These are phyloP conservation scores for Haematococcus lacustris DNA, from an alignment of 139 green algal species.

Conservation along the genomic window DNA sequence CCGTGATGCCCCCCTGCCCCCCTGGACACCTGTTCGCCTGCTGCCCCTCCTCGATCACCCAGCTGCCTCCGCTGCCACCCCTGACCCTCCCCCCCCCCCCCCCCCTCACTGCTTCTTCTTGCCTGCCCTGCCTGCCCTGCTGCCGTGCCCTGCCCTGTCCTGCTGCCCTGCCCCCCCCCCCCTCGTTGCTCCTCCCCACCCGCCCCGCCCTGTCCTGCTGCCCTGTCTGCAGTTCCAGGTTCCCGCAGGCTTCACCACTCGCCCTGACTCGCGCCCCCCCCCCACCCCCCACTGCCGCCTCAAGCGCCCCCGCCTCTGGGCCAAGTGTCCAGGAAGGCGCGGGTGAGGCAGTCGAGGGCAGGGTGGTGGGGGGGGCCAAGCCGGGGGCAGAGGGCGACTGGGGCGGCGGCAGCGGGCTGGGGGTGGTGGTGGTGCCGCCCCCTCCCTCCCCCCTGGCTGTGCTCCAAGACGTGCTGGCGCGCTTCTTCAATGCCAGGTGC, in stretches of 20 bases:
- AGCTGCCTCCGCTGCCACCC: not conserved
- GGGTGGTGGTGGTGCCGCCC: not conserved
- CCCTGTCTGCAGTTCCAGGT: constrained; percentile 20
- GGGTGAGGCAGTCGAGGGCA: not conserved
- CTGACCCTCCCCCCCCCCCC: not conserved
- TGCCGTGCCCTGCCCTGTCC: not conserved
- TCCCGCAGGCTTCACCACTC: constrained; percentile 59
- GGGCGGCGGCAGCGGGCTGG: not conserved
- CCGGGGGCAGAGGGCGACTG: not conserved
- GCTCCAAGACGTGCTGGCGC: constrained; percentile 15
- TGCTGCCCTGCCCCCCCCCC: not conserved
- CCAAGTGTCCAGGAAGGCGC: no score
- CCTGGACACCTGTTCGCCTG: no score
- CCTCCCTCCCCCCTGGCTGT: constrained; percentile 2
- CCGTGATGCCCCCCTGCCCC: no score
- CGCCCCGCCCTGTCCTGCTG: not conserved
- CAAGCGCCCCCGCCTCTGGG: no score
- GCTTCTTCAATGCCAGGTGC: constrained; percentile 23
- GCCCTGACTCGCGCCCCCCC: not conserved
- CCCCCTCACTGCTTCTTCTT: not conserved
- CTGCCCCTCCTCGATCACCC: no score
- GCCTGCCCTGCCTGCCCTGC: not conserved
- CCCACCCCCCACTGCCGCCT: not conserved
- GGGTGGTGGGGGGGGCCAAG: not conserved
- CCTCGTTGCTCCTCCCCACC: not conserved